Base-by-base conservation (phyloP, 768 basidiomycete species). In the Nidularia pulvinata region DNA sequence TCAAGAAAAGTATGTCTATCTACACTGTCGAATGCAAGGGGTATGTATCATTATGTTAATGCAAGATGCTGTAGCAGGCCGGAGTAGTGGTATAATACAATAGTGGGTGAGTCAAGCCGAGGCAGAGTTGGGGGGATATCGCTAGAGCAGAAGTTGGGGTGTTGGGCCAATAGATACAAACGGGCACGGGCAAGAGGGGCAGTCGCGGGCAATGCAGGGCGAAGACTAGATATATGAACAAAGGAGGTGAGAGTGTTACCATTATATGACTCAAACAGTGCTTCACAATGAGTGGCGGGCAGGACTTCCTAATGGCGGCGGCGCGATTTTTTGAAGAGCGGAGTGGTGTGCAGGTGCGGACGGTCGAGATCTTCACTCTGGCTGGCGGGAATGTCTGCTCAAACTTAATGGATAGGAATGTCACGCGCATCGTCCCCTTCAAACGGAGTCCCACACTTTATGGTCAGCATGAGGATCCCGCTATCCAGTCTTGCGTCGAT, bases 401-500 rank as follows among this genome's bases (percentile, higher is more conserved):
- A 60, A 11, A 54, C 66, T 80, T 67, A 80, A 68, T 62, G 71
- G 64, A 86, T 75, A 54, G 70, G 63, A 49, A 88, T 75, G 45
- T 78, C 74, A 71, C 82, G 74, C 47, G 75, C 71, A 55, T 78
- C 74, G 53, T 83, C 76, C 33, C 64, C 59, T 50, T 69, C 56
- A 55, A 70, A 74, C 7, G 79, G 76, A 16, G 71, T 64, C 6
- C 83, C 84, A 55, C 74, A 76, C 49, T 75, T 66, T 56, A 89
- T 77, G 59, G 67, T 81, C 62, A 89, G 65, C 16, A 74, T 76
- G 46, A 89, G 78, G 49, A 89, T 65, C 35, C 87, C 87, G 62
- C 86, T 80, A 57, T 79, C 76, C 71, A 89, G 77, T 50, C 72
- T 69, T 33, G 79, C 82, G 32, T 71, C 64, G 50, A 88, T 64